Base-by-base conservation (phyloP, 164 flowering plant genomes). In the Cinnamomum chago region DNA sequence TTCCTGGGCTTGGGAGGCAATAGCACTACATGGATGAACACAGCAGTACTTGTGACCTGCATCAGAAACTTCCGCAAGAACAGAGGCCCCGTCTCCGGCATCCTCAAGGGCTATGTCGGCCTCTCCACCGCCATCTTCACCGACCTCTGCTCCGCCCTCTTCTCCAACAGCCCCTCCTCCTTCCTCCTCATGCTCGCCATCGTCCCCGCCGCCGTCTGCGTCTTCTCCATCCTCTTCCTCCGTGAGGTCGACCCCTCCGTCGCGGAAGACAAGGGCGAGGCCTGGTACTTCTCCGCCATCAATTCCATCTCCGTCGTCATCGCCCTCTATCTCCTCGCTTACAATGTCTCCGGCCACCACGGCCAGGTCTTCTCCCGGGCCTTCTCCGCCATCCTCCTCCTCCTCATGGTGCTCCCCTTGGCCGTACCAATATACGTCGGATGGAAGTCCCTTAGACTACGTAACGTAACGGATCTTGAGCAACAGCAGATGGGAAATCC, bases 1-100 rank as follows among this genome's bases (percentile, higher is more conserved):
- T 89, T 89, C 66, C 75, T 93, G 35, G 89, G 93, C 67, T 73
- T 93, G 92, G 98, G 98, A 72, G 98, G 97, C 2, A 93, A 93
- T 85, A 93, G 97, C 79, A 90, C 93, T 5, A 91, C 98, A 5
- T 93, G 98, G 98, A 93, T 93, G 98, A 93, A 93, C 89, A 93
- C 98, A 52, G 94, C 98, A 62, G 77, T 93, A 11, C 84, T 93
- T 2, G 98, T 93, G 23, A 91, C 98, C 1, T 93, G 93, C 76
- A 88, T 93, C 66, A 77, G 98, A 1, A 93, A 93, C 81, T 93
- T 93, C 87, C 77, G 90, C n/a, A 83, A 79, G 27, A 91, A 90
- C 79, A 73, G 95, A 4, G 98, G 98, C 1, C 98, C 98, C 0
- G 97, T 91, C 11, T 86, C 97, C 2, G 98, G 98, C 2, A 91